Conservation (phyloP, 306 rosid species). For the Malus sieversii region DNA sequence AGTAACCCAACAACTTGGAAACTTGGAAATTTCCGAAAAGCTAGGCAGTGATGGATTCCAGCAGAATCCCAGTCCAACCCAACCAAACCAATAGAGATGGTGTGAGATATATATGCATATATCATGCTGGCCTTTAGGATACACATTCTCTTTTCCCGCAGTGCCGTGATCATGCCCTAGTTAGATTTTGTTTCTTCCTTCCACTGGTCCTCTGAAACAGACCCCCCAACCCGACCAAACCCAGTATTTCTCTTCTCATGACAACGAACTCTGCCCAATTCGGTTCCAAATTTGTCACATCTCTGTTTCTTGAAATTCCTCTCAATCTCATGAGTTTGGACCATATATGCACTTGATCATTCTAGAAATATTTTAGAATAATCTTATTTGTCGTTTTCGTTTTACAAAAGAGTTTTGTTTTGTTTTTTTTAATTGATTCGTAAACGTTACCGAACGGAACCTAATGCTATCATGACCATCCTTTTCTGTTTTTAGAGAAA, state of each 20-base stretch:
- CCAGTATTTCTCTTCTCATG: slow-evolving; percentile 9
- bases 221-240: slow-evolving; percentile 3
- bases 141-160: slow-evolving; percentile 33
- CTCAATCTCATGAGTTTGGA: not conserved
- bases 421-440: no score
- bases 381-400: not conserved
- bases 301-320: not conserved
- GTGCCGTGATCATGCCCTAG: slow-evolving; percentile 33
- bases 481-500: not conserved
- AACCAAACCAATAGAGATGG: slow-evolving; percentile 10
- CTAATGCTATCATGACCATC: not conserved
- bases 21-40: not conserved
- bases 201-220: slow-evolving; percentile 35
- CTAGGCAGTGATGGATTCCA: slow-evolving; percentile 5
- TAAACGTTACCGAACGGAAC: no score
- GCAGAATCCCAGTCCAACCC: slow-evolving; percentile 2
- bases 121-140: slow-evolving; percentile 37
- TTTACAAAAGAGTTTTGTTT: no score
- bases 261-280: not conserved
- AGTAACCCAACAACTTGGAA: not conserved
- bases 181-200: slow-evolving; percentile 26
- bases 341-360: not conserved
- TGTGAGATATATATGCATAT: slow-evolving; percentile 11
- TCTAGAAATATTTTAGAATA: not conserved
- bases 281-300: slow-evolving; percentile 1